phyloP scores from a whole-genome alignment of 2,329 filamentous ascomycete species.

The Alternaria viburni region DNA sequence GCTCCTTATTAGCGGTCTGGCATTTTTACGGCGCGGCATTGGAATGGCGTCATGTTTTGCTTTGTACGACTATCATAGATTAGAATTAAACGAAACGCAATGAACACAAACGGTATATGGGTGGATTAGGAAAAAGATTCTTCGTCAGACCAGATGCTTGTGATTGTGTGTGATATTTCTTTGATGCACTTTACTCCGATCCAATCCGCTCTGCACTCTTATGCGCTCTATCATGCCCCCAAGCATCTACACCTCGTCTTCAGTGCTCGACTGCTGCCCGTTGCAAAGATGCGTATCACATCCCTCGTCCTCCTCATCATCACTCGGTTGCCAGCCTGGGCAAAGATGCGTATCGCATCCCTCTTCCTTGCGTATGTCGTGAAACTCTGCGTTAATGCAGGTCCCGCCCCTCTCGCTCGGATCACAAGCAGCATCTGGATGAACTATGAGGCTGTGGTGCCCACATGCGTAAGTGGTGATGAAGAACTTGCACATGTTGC shows the following conservation, averaged over 20 bases:
- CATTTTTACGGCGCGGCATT: conserved; percentile 7
- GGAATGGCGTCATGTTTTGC: conserved; percentile 1
- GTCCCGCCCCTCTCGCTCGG: not conserved
- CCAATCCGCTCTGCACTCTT: not conserved
- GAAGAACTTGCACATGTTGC: not conserved
- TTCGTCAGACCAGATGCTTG: not conserved
- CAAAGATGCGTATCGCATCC: not conserved
- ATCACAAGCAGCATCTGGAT: not conserved
- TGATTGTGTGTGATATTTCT: not conserved
- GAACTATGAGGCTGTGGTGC: not conserved
- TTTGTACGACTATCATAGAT: conserved; percentile 5
- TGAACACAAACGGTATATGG: not conserved
- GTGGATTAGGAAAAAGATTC: not conserved
- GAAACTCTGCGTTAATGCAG: not conserved
- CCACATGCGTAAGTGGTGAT: not conserved
- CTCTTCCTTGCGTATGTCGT: not conserved
- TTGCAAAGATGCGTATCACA: not conserved
- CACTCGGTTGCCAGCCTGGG: not conserved
- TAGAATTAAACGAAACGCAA: not conserved
- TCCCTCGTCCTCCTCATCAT: not conserved
- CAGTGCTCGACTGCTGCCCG: not conserved
- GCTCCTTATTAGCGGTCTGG: not conserved
- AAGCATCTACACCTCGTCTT: not conserved
- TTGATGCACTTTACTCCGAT: not conserved
- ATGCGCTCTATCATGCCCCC: not conserved